Percentiles rank a stretch among this genome's conserved stretches.
These are phyloP conservation scores for Conticribra weissflogii DNA, from an alignment of 108 stramenopile genomes.

Conservation along the genomic window DNA sequence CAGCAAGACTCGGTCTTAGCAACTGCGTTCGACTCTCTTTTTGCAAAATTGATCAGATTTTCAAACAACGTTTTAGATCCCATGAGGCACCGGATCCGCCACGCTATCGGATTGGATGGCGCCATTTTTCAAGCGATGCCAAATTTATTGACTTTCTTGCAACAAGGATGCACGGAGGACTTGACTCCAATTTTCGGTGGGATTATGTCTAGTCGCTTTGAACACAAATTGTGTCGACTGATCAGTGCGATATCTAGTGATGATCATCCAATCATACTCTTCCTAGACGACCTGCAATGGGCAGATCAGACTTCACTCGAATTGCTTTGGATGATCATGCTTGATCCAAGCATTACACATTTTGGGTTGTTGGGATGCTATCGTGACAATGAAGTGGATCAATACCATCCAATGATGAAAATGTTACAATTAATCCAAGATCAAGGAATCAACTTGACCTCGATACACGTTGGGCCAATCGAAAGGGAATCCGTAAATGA, in stretches of 20 bases:
- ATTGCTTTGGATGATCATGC: slow-evolving; percentile 14
- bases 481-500: slow-evolving; percentile 12
- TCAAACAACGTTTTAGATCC: too few species aligned
- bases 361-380: slow-evolving; percentile 25
- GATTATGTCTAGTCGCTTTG: slow-evolving; percentile 1
- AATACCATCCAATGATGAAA: neutral
- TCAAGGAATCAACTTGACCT: neutral
- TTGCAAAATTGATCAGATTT: too few species aligned
- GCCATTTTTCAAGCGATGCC: too few species aligned
- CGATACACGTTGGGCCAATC: slow-evolving; percentile 14
- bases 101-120: too few species aligned
- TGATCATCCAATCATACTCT: slow-evolving; percentile 18
- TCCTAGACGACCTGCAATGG: slow-evolving; percentile 38
- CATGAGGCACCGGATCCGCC: too few species aligned
- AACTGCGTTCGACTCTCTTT: too few species aligned
- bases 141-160: too few species aligned
- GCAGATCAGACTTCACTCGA: slow-evolving; percentile 23
- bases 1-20: too few species aligned
- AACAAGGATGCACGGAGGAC: neutral
- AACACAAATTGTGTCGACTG: slow-evolving; percentile 11
- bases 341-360: slow-evolving; percentile 12
- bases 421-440: slow-evolving; percentile 18
- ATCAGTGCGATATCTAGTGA: slow-evolving; percentile 17
- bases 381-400: slow-evolving; percentile 15
- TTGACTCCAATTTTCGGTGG: neutral